A percentile compares a stretch with the other conserved stretches of the same genome.
Evolutionary conservation across 176 grass and related monocot species (phyloP).

Genomic region (Carex littledalei): DNA sequence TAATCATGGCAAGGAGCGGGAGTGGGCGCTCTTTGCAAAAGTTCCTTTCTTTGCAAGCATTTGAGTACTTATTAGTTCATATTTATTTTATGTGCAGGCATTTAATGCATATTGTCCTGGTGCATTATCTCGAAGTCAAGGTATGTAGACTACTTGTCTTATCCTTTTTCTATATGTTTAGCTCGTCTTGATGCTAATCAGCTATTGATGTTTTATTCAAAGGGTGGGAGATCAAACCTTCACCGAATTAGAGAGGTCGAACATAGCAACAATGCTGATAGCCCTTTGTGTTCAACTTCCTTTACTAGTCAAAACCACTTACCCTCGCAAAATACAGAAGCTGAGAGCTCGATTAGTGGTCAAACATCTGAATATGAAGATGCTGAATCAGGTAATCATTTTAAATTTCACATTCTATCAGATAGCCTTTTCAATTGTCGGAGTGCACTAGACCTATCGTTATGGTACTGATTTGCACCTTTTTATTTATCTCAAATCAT

Average conservation of each 20-base stretch:
- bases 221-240: conserved; percentile 77
- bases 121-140: conserved; percentile 98
- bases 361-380: conserved; percentile 82
- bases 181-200: conserved; percentile 5
- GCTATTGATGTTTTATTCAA: neutral
- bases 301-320: conserved; percentile 31
- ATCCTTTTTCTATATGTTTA: conserved; percentile 24
- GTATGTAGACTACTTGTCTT: conserved; percentile 32
- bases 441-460: neutral
- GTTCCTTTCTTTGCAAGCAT: neutral
- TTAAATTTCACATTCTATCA: conserved; percentile 3
- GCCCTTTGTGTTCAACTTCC: conserved; percentile 61
- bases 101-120: conserved; percentile 97
- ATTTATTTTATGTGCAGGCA: conserved; percentile 55
- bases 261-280: conserved; percentile 47
- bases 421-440: neutral
- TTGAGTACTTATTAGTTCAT: neutral
- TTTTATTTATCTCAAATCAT: neutral
- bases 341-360: conserved; percentile 82
- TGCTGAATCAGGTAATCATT: conserved; percentile 80
- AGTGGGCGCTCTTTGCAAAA: neutral
- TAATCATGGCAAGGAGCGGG: neutral
- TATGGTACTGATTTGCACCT: neutral
- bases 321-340: conserved; percentile 60
- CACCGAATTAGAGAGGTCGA: conserved; percentile 56